Conservation (phyloP, 768 basidiomycete species). For the Chalciporus chontae region DNA sequence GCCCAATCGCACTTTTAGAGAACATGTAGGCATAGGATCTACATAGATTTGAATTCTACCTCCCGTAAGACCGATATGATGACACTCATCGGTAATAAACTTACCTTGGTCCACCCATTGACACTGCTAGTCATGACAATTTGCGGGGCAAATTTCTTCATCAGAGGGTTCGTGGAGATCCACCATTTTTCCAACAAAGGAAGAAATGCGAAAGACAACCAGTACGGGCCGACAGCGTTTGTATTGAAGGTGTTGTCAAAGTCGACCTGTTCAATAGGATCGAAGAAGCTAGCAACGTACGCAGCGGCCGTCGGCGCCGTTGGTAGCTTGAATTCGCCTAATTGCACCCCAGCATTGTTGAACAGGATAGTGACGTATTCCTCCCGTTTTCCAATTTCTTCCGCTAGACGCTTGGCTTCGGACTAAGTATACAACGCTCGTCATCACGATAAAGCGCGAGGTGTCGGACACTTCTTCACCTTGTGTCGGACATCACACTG, state of each 20-base stretch:
- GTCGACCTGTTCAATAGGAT: slow-evolving; percentile 33
- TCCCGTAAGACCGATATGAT: background rate
- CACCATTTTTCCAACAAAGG: slow-evolving; percentile 50
- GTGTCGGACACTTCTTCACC: slow-evolving; percentile 15
- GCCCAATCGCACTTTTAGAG: slow-evolving; percentile 47
- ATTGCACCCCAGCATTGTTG: slow-evolving; percentile 44
- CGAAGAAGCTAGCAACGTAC: slow-evolving; percentile 39
- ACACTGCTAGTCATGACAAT: slow-evolving; percentile 49
- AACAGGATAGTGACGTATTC: slow-evolving; percentile 43
- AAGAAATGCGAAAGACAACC: slow-evolving; percentile 55
- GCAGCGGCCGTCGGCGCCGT: slow-evolving; percentile 31
- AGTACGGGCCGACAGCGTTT: slow-evolving; percentile 47
- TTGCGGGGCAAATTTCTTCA: slow-evolving; percentile 41
- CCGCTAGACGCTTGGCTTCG: slow-evolving; percentile 41
- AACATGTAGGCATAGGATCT: slow-evolving; percentile 46
- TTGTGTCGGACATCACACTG: slow-evolving; percentile 41
- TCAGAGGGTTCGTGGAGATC: slow-evolving; percentile 23
- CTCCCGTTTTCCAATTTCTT: slow-evolving; percentile 36
- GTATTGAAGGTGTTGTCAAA: slow-evolving; percentile 37
- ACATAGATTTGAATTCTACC: slow-evolving; percentile 40
- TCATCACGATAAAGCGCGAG: background rate
- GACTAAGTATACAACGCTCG: slow-evolving; percentile 23
- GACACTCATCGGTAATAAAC: background rate
- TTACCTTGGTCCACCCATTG: slow-evolving; percentile 51
- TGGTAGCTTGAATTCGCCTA: slow-evolving; percentile 29